Evolutionary conservation across 2,329 filamentous ascomycete species (phyloP).

Genomic region (Epichloe amarillans): DNA sequence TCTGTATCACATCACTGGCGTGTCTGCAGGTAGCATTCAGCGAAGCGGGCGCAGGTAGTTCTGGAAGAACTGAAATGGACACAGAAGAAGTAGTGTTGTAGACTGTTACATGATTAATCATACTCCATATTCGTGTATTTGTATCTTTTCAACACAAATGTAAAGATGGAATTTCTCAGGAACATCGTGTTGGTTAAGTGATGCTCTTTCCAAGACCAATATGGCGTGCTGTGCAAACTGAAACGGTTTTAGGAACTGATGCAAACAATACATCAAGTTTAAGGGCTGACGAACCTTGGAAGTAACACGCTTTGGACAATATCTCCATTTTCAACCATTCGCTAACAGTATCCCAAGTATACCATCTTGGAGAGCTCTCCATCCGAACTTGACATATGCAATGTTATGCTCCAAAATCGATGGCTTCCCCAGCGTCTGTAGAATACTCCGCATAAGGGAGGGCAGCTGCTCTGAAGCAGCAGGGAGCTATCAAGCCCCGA

Average conservation of each 20-base stretch:
- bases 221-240: background rate
- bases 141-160: background rate
- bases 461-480: background rate
- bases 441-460: background rate
- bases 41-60: background rate
- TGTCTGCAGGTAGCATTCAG: background rate
- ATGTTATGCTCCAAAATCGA: background rate
- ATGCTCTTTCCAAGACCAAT: background rate
- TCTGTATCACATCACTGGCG: background rate
- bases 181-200: background rate
- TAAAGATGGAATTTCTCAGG: background rate
- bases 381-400: background rate
- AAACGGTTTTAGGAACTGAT: background rate
- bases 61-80: background rate
- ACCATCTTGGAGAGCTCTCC: background rate
- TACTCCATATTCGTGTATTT: background rate
- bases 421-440: background rate
- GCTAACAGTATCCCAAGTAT: background rate
- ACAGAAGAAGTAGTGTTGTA: background rate
- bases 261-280: background rate
- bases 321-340: background rate
- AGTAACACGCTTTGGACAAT: background rate
- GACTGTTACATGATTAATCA: background rate
- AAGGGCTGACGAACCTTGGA: background rate
- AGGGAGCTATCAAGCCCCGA: background rate